These are phyloP conservation scores for Sarocladiaceae sp. DNA, from an alignment of 2,329 filamentous ascomycete species.

Conservation along the genomic window DNA sequence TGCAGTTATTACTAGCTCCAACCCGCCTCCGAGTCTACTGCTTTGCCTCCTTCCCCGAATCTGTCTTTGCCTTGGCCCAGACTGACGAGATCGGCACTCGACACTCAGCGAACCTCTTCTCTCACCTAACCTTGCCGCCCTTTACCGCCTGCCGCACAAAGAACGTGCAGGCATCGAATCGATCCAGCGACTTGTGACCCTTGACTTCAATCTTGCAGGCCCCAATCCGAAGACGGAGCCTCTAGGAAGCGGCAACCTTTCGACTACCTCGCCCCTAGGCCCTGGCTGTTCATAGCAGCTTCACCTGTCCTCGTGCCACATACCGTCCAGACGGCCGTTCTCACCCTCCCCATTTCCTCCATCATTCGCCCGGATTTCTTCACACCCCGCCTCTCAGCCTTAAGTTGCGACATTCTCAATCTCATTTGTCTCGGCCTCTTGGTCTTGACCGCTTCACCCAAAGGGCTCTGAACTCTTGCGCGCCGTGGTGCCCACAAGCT, in stretches of 20 bases:
- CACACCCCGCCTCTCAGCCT: conserved; percentile 7
- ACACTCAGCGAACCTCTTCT: too few species aligned
- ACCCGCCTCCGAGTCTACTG: too few species aligned
- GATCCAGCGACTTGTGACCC: conserved; percentile 1
- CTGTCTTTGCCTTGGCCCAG: background rate
- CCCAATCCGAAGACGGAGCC: background rate
- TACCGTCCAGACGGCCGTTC: conserved; percentile 2
- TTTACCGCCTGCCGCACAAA: conserved; percentile 9
- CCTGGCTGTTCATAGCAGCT: conserved; percentile 5
- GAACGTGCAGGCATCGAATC: too few species aligned
- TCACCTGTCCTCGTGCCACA: conserved; percentile 8
- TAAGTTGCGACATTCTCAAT: conserved; percentile 4
- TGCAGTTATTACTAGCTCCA: background rate
- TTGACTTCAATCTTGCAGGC: background rate
- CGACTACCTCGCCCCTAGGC: conserved; percentile 6
- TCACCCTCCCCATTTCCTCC: background rate
- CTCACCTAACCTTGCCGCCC: conserved; percentile 6
- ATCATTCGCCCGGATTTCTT: background rate
- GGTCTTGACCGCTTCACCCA: too few species aligned
- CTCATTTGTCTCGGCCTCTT: too few species aligned
- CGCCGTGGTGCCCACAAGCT: too few species aligned
- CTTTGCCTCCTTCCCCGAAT: conserved; percentile 1
- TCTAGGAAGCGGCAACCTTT: conserved; percentile 6
- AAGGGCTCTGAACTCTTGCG: too few species aligned
- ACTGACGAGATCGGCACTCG: conserved; percentile 1